Base-by-base conservation (phyloP, 2,329 filamentous ascomycete genomes). In the Knoxdaviesia proteae region DNA sequence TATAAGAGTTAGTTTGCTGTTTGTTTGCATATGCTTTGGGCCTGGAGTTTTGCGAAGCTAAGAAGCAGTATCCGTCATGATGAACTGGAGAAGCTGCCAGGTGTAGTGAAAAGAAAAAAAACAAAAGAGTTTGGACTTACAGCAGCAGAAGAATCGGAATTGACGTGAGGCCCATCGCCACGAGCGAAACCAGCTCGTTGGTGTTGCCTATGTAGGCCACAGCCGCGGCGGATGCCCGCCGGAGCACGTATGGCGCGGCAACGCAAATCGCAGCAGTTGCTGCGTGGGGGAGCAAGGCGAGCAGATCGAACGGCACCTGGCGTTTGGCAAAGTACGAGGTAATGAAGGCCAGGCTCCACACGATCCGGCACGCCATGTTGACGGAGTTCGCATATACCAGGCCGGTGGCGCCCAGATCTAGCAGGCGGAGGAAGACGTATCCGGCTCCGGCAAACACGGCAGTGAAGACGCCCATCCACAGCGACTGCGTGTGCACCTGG, bases 381-480 rank as follows among this genome's bases (percentile, higher is more conserved):
- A 94, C 73, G 39, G 73, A 77, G 56, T 96, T 98, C 42, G 87
- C 87, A 49, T 74, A 69, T 0, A 98, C 84, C 38, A 98, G 63
- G 0, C 90, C 90, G 37, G 69, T 65, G 0, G 86, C 87, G 0
- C 86, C 90, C 47, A 82, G 61, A 6, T 68, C 64, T 30, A 81
- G 58, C 7, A 84, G 60, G n/a, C 67, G 63, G 48, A 98, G 66
- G 49, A 84, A 81, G 5, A 86, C 48, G 52, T 77, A 92, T 1
- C 86, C 84, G 1, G 80, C 75, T 0, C 64, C 61, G 1, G 74
- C 82, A 57, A 94, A 96, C 2, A 72, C 71, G 6, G 69, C 62
- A 3, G 84, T 93, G 56, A 93, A 94, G 2, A 61, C 67, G 4
- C 72, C 70, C 88, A 98, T 96, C 76, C 78, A 90, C 5, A 74